Percentiles rank a stretch among this genome's conserved stretches.
Conservation (phyloP, 371 early-diverging fungal genomes). For the Apophysomyces elegans region DNA sequence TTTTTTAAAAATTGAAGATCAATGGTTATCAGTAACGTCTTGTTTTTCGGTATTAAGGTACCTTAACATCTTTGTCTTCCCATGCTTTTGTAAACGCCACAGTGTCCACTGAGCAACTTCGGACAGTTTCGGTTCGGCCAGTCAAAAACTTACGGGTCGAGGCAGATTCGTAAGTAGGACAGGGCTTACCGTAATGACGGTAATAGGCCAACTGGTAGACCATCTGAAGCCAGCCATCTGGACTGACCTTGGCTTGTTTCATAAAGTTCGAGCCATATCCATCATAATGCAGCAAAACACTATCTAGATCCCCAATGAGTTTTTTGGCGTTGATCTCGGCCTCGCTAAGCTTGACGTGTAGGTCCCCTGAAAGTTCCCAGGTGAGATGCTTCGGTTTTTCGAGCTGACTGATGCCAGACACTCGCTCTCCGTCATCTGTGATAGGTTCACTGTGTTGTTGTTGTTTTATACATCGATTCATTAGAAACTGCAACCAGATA, state of each 20-base stretch:
- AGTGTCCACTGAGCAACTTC: slow-evolving; percentile 69
- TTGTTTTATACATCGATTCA: background rate
- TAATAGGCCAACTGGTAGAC: slow-evolving; percentile 85
- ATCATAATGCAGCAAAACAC: slow-evolving; percentile 69
- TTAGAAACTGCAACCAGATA: background rate
- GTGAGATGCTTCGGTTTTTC: slow-evolving; percentile 16
- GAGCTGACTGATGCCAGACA: background rate
- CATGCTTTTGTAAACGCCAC: slow-evolving; percentile 73
- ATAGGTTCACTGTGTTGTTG: slow-evolving; percentile 13
- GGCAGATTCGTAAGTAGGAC: slow-evolving; percentile 87
- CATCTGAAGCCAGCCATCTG: slow-evolving; percentile 92
- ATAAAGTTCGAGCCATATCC: slow-evolving; percentile 83
- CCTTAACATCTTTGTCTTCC: slow-evolving; percentile 56
- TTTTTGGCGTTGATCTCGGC: slow-evolving; percentile 67
- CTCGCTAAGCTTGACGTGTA: slow-evolving; percentile 40
- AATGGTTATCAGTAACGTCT: background rate
- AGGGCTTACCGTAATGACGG: slow-evolving; percentile 67
- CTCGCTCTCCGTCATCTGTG: background rate
- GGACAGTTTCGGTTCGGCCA: slow-evolving; percentile 89
- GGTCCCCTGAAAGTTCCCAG: slow-evolving; percentile 19
- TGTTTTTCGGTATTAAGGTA: slow-evolving; percentile 15
- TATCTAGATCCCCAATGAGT: slow-evolving; percentile 72
- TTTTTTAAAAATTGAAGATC: slow-evolving; percentile 17
- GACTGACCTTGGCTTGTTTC: slow-evolving; percentile 73
- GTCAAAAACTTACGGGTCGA: slow-evolving; percentile 79